phyloP scores from a whole-genome alignment of 2,329 filamentous ascomycete genomes.

The Microsporum audouinii region DNA sequence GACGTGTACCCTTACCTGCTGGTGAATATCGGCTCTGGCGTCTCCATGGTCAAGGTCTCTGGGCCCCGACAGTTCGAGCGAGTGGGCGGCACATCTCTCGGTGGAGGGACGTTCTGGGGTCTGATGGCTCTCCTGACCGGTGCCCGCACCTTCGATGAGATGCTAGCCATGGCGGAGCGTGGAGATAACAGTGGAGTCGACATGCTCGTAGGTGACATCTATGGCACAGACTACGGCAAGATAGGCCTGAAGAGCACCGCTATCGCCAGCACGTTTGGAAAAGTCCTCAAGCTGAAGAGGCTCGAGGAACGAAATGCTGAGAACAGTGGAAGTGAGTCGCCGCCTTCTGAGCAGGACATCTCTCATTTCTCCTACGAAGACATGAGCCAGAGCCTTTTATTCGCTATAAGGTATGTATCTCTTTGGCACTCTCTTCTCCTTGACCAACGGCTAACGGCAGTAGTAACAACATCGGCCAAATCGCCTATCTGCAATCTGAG shows the following conservation, averaged over 20 bases:
- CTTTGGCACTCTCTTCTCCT: not conserved
- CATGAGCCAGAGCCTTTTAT: constrained; percentile 80
- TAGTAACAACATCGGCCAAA: constrained; percentile 96
- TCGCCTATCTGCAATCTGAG: constrained; percentile 92
- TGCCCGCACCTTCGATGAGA: constrained; percentile 93
- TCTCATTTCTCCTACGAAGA: constrained; percentile 64
- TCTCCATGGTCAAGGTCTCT: constrained; percentile 94
- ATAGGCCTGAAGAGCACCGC: constrained; percentile 92
- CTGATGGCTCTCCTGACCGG: constrained; percentile 82
- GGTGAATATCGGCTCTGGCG: constrained; percentile 95
- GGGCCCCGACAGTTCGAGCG: constrained; percentile 77
- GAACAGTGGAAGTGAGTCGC: constrained; percentile 42
- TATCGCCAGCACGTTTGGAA: constrained; percentile 92
- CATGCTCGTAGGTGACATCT: constrained; percentile 95
- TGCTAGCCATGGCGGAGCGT: constrained; percentile 80
- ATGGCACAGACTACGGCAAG: constrained; percentile 89
- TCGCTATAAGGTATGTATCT: constrained; percentile 58
- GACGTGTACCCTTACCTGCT: constrained; percentile 93
- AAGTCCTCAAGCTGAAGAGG: constrained; percentile 87
- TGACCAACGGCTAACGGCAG: constrained; percentile 17
- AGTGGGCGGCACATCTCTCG: constrained; percentile 87
- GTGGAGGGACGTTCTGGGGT: constrained; percentile 96
- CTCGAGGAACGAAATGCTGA: constrained; percentile 70
- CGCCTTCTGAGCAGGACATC: constrained; percentile 26
- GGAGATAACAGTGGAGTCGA: constrained; percentile 92